Percentiles rank a stretch among this genome's conserved stretches.
Evolutionary conservation across 2,329 filamentous ascomycete species (phyloP).

Genomic region (Penicillium sp.): DNA sequence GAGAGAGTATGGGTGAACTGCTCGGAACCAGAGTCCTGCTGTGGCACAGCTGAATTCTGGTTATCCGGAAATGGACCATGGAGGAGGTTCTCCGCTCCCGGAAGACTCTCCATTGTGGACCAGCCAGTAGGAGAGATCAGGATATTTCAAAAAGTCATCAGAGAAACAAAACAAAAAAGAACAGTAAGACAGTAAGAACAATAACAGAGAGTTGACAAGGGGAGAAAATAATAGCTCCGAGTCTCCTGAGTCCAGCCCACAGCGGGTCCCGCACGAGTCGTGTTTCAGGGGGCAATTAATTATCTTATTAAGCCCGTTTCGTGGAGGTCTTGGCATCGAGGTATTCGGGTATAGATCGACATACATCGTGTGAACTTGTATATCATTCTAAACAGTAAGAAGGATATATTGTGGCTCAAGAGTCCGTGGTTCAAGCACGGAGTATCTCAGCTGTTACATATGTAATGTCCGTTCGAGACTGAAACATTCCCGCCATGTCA

Average conservation of each 20-base stretch:
- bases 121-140: slow-evolving; percentile 20
- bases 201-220: background rate
- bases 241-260: slow-evolving; percentile 11
- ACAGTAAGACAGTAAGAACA: background rate
- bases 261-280: slow-evolving; percentile 7
- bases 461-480: too few relatives aligned
- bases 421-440: too few relatives aligned
- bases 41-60: slow-evolving; percentile 16
- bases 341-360: background rate
- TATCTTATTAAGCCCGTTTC: slow-evolving; percentile 2
- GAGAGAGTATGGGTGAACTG: slow-evolving; percentile 2
- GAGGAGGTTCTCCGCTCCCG: slow-evolving; percentile 23
- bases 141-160: background rate
- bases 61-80: slow-evolving; percentile 25
- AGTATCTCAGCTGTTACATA: too few relatives aligned
- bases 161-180: background rate
- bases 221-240: slow-evolving; percentile 4
- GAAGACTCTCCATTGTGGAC: slow-evolving; percentile 29
- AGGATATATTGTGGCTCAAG: background rate
- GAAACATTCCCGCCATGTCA: background rate
- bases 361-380: background rate
- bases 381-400: too few relatives aligned
- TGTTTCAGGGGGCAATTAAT: slow-evolving; percentile 9
- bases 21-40: slow-evolving; percentile 14
- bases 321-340: background rate